A percentile compares a stretch with the other conserved stretches of the same genome.
Evolutionary conservation across 768 basidiomycete genomes (phyloP).

Genomic region (Boletus speciosus): DNA sequence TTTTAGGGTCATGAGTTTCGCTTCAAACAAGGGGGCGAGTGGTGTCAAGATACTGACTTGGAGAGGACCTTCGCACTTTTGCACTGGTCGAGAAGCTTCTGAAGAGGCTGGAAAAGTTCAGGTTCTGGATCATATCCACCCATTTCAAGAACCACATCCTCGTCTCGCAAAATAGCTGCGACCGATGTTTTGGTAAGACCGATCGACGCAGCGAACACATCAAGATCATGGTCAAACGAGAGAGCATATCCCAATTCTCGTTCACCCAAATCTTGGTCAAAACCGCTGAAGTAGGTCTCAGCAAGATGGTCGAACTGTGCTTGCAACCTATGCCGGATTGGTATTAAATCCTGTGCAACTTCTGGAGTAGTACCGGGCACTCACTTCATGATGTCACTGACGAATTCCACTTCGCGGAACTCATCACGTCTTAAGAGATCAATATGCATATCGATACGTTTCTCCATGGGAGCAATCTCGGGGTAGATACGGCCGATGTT

Average conservation of each 20-base stretch:
- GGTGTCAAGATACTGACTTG: slow-evolving; percentile 45
- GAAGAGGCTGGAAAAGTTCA: slow-evolving; percentile 80
- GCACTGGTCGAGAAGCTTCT: slow-evolving; percentile 77
- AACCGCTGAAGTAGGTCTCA: slow-evolving; percentile 79
- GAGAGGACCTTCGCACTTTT: slow-evolving; percentile 77
- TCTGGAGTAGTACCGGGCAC: slow-evolving; percentile 25
- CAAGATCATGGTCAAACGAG: slow-evolving; percentile 86
- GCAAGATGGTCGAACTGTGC: slow-evolving; percentile 92
- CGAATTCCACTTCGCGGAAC: slow-evolving; percentile 92
- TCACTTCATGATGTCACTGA: slow-evolving; percentile 83
- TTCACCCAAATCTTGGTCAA: slow-evolving; percentile 87
- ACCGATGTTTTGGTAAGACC: slow-evolving; percentile 88
- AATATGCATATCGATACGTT: slow-evolving; percentile 88
- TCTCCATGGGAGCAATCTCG: slow-evolving; percentile 87
- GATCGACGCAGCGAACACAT: slow-evolving; percentile 90
- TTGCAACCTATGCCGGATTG: slow-evolving; percentile 60
- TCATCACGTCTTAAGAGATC: slow-evolving; percentile 82
- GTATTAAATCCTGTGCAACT: neutral
- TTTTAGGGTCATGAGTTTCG: neutral
- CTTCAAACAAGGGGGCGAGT: neutral
- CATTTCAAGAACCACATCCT: slow-evolving; percentile 71
- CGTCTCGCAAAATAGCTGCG: slow-evolving; percentile 66
- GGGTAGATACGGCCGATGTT: slow-evolving; percentile 77
- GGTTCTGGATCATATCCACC: slow-evolving; percentile 70
- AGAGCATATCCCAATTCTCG: slow-evolving; percentile 80